Conservation (phyloP, 176 grass and related monocot genomes). For the Musa acuminata region DNA sequence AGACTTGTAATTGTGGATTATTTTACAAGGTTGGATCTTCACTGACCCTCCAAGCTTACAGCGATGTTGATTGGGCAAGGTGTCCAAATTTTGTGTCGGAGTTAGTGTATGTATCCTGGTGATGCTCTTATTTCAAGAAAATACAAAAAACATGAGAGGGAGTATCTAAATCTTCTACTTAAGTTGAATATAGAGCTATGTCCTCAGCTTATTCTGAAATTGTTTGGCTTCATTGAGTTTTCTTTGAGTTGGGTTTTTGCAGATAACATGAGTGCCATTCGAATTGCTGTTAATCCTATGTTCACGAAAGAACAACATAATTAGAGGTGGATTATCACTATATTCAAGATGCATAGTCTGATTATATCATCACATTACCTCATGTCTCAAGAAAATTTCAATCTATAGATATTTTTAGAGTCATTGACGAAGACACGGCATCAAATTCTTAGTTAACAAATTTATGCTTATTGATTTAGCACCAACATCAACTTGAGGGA, state of each 20-base stretch:
- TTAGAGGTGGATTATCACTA: constrained; percentile 3
- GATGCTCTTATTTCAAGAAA: too few species aligned
- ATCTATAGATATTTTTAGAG: neutral
- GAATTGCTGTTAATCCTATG: neutral
- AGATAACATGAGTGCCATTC: constrained; percentile 1
- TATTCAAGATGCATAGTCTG: neutral
- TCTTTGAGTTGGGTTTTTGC: neutral
- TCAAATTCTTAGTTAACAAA: neutral
- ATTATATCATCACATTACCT: neutral
- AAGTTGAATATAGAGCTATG: neutral
- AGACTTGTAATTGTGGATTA: too few species aligned
- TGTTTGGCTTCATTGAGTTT: neutral
- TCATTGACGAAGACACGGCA: neutral
- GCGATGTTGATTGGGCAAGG: too few species aligned
- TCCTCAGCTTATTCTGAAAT: too few species aligned
- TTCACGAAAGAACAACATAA: neutral
- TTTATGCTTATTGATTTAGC: constrained; percentile 3
- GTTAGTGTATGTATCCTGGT: too few species aligned
- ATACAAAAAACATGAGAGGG: too few species aligned
- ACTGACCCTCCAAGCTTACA: too few species aligned
- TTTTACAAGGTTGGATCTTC: too few species aligned
- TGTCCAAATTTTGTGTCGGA: too few species aligned
- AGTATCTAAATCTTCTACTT: too few species aligned
- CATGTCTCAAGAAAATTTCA: neutral
- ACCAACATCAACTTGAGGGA: too few species aligned